A percentile compares a stretch with the other conserved stretches of the same genome.
Conservation (phyloP, 2,329 filamentous ascomycete species). For the Cladophialophora immunda region DNA sequence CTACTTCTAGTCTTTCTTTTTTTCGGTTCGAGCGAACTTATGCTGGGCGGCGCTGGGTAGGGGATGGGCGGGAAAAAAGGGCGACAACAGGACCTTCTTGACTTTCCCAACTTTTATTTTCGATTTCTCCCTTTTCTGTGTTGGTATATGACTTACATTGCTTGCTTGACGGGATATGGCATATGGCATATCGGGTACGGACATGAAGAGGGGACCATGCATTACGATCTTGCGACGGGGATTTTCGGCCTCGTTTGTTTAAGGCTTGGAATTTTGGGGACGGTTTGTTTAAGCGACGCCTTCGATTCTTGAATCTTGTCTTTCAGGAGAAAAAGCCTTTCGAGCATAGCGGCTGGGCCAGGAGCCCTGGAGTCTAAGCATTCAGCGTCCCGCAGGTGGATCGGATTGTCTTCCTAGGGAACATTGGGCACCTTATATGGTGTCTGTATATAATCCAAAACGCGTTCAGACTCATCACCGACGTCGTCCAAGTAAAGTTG, state of each 20-base stretch:
- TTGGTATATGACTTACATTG: neutral
- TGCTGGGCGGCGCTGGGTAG: neutral
- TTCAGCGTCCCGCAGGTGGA: neutral
- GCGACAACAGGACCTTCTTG: neutral
- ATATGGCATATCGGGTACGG: neutral
- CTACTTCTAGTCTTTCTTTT: neutral
- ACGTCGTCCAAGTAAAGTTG: neutral
- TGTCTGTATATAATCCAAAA: neutral
- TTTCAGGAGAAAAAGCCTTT: neutral
- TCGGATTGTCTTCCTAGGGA: neutral
- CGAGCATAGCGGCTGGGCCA: neutral
- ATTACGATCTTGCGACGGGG: conserved; percentile 8
- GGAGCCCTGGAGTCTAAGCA: too few relatives aligned
- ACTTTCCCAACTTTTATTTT: neutral
- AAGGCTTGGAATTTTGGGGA: neutral
- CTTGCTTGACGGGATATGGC: neutral
- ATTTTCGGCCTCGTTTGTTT: neutral
- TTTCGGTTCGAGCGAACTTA: neutral
- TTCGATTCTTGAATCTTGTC: neutral
- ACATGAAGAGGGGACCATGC: conserved; percentile 6
- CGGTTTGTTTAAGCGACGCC: neutral
- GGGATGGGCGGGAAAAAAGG: neutral
- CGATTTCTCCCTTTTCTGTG: neutral
- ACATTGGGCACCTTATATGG: neutral
- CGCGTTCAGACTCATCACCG: neutral